phyloP scores from a whole-genome alignment of 805 yeast genomes.

The Pichia kluyveri region DNA sequence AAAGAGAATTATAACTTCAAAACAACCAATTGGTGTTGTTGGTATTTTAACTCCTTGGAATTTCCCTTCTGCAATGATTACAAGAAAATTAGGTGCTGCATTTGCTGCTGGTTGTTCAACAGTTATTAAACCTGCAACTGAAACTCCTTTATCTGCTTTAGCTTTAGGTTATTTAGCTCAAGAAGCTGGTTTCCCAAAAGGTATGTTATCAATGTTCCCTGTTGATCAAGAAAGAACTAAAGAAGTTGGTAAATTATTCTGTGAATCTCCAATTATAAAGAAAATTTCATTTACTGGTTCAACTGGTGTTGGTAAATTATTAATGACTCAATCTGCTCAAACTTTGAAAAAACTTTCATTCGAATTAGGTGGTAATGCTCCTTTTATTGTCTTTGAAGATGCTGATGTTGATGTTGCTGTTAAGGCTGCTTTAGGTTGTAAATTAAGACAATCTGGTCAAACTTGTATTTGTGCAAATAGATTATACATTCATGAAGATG shows the following conservation, averaged over 20 bases:
- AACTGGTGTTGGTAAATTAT: constrained; percentile 72
- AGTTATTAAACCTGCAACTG: constrained; percentile 68
- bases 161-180: constrained; percentile 58
- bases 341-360: constrained; percentile 70
- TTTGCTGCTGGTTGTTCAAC: constrained; percentile 69
- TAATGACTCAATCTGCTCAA: constrained; percentile 62
- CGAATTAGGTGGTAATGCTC: constrained; percentile 88
- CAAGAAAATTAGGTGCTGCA: constrained; percentile 78
- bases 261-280: constrained; percentile 70
- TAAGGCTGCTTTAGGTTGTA: constrained; percentile 54
- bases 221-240: constrained; percentile 57
- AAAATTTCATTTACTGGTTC: constrained; percentile 95
- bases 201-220: constrained; percentile 79
- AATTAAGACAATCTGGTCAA: constrained; percentile 72
- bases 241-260: constrained; percentile 71
- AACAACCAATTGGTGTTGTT: constrained; percentile 75
- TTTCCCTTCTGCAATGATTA: constrained; percentile 71
- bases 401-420: constrained; percentile 61
- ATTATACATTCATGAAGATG: constrained; percentile 50
- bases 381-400: constrained; percentile 74
- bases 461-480: constrained; percentile 78
- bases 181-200: constrained; percentile 86
- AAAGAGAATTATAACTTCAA: constrained; percentile 56
- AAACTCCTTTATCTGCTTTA: constrained; percentile 77
- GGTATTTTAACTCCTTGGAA: constrained; percentile 85